Evolutionary conservation across 306 rosid genomes (phyloP).

Genomic region (Prosopis cineraria): DNA sequence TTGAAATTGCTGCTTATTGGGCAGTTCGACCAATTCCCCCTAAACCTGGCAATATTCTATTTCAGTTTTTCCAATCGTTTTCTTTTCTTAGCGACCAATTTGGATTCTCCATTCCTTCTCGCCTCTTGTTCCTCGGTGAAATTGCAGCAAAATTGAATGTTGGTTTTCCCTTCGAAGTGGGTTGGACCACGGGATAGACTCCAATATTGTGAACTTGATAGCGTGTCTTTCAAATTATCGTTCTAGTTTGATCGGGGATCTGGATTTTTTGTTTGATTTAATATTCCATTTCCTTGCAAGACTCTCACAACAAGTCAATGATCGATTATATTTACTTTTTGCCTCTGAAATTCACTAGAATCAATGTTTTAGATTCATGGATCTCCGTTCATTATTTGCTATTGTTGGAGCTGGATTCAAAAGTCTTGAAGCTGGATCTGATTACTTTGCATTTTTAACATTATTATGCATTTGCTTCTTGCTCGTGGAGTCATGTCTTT

Average conservation of each 20-base stretch:
- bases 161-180: background rate
- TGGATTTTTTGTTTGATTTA: slow-evolving; percentile 6
- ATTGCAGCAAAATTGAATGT: slow-evolving; percentile 15
- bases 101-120: background rate
- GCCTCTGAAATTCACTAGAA: background rate
- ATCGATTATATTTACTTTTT: background rate
- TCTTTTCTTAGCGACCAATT: no score
- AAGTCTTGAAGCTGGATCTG: background rate
- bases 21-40: slow-evolving; percentile 12
- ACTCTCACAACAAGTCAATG: background rate
- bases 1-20: slow-evolving; percentile 1
- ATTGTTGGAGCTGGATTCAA: background rate
- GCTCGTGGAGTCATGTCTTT: background rate
- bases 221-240: background rate
- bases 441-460: background rate
- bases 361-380: background rate
- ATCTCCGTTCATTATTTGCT: background rate
- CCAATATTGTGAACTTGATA: background rate
- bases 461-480: slow-evolving; percentile 20
- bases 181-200: background rate
- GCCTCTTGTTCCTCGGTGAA: slow-evolving; percentile 23
- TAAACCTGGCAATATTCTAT: background rate
- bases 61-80: background rate
- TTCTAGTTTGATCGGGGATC: slow-evolving; percentile 1
- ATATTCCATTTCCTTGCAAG: background rate